Evolutionary conservation across 169 alveolate species (phyloP), one percentile per base, ranked within the genome.

Genomic region (Cryptosporidium canis): DNA sequence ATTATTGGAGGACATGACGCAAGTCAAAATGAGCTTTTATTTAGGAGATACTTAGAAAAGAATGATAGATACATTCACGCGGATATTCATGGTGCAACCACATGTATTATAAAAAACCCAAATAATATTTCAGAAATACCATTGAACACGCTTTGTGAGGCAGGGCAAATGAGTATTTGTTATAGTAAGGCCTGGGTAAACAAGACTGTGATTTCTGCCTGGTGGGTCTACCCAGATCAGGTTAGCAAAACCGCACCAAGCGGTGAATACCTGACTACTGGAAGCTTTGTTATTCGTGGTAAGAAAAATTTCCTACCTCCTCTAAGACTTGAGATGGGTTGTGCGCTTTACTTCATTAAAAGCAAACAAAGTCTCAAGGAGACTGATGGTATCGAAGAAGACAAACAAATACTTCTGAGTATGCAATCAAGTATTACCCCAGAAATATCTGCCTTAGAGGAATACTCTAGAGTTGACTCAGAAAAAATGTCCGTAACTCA

Each of bases 41-140:
- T 96, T 70, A 95, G 97, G 90, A 94, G 96, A 71, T 97, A 98
- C 83, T 90, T 97, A 87, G 93, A 93, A 47, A 95, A 94, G 51
- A 95, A 95, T 53, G 99, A 97, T 83, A 44, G 97, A 43, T 97
- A 97, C 84, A 96, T 97, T 64, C 99, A 98, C 83, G 98, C 99
- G 1, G 99, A 98, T 85, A 93, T 96, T 51, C 98, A 97, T 63
- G 99, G 99, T 27, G 99, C 99, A 14, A 95, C 99, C 14, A 93
- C 98, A n/a, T 96, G 98, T 83, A 94, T 98, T 31, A 94, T 98
- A 24, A 97, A 97, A 90, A 98, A 97, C 83, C 98, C 98, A 6
- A 61, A 84, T 12, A 92, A 90, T 44, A 90, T 33, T 7, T 67
- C 37, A 16, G 92, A 92, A 14, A 90, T 95, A 33, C 96, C 97